These are phyloP conservation scores for Ogataea siamensis DNA, from an alignment of 805 yeast genomes.

Conservation along the genomic window DNA sequence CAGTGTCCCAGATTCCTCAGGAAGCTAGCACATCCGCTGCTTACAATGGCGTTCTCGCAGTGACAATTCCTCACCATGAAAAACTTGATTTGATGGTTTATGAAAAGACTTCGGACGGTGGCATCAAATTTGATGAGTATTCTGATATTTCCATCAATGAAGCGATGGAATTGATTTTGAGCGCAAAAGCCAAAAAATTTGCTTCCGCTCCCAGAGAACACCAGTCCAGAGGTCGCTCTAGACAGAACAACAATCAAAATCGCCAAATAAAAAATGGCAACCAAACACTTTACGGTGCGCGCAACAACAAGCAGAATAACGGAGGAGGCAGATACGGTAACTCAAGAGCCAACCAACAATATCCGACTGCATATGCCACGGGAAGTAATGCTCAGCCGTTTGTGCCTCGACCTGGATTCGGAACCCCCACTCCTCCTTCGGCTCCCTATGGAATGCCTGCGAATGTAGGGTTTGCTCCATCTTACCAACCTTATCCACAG, in stretches of 20 bases:
- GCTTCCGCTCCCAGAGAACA: constrained; percentile 18
- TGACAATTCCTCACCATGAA: constrained; percentile 56
- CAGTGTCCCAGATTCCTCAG: constrained; percentile 35
- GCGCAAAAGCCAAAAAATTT: constrained; percentile 39
- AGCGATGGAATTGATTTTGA: constrained; percentile 54
- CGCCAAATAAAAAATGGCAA: constrained; percentile 16
- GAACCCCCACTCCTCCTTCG: constrained; percentile 10
- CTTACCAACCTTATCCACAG: constrained; percentile 21
- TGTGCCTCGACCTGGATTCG: constrained; percentile 13
- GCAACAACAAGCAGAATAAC: constrained; percentile 5
- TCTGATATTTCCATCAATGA: constrained; percentile 62
- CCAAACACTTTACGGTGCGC: constrained; percentile 18
- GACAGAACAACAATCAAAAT: constrained; percentile 9
- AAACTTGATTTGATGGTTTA: constrained; percentile 71
- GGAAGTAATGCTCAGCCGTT: constrained; percentile 21
- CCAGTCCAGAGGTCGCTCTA: constrained; percentile 18
- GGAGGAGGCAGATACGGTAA: constrained; percentile 7
- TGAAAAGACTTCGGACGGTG: constrained; percentile 65
- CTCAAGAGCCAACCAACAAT: constrained; percentile 12
- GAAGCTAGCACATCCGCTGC: constrained; percentile 73
- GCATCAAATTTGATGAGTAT: constrained; percentile 81
- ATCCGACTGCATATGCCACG: constrained; percentile 21
- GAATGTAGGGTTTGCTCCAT: constrained; percentile 13
- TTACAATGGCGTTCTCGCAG: constrained; percentile 71
- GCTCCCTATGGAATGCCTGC: constrained; percentile 16